These are phyloP conservation scores for Friedmanniomyces simplex DNA, from an alignment of 495 filamentous ascomycete genomes.

Conservation along the genomic window DNA sequence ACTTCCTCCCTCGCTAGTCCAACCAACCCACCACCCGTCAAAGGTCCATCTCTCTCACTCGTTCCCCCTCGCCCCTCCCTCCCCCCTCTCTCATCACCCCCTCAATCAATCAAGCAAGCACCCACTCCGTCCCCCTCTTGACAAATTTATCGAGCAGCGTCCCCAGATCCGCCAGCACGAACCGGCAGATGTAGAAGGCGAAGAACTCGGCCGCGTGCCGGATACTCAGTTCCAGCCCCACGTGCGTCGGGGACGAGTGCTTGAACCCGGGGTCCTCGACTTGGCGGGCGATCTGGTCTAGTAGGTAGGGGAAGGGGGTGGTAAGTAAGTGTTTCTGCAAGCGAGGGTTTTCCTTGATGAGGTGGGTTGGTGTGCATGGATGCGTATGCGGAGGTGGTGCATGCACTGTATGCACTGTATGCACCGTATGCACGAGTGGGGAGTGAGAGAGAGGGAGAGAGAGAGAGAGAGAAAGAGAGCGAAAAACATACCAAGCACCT, in stretches of 20 bases:
- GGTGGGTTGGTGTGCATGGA: no score
- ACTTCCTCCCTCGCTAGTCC: no score
- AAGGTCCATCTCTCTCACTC: no score
- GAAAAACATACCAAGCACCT: conserved; percentile 61
- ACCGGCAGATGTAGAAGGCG: conserved; percentile 90
- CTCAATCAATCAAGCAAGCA: conserved; percentile 44
- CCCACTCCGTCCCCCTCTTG: conserved; percentile 96
- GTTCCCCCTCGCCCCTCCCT: not conserved
- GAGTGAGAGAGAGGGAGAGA: not conserved
- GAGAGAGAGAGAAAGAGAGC: not conserved
- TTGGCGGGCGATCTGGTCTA: conserved; percentile 93
- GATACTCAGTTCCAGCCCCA: conserved; percentile 85
- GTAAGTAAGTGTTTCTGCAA: no score
- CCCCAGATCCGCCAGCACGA: conserved; percentile 73
- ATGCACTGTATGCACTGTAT: no score
- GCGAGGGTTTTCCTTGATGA: no score
- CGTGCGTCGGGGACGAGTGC: conserved; percentile 73
- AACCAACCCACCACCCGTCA: no score
- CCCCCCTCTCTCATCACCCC: not conserved
- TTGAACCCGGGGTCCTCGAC: conserved; percentile 87
- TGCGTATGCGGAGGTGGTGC: no score
- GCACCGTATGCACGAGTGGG: no score
- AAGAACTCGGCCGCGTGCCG: conserved; percentile 97
- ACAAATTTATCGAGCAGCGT: conserved; percentile 93
- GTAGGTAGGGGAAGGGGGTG: not conserved